Evolutionary conservation across 495 filamentous ascomycete species (phyloP).

Genomic region (Trichoderma erinaceum): DNA sequence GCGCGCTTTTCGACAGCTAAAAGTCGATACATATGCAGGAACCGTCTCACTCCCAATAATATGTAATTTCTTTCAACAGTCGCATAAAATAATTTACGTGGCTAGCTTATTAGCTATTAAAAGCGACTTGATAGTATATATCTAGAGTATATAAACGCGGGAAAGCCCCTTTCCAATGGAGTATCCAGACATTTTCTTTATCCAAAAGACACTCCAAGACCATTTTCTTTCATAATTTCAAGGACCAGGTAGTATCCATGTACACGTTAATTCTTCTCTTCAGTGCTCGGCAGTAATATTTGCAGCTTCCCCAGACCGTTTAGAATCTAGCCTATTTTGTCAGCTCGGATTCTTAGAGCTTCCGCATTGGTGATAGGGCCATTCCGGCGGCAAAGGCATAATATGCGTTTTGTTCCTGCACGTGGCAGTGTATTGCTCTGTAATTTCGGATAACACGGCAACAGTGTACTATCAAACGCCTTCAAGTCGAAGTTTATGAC

Average conservation of each 20-base stretch:
- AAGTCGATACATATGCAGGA: not conserved
- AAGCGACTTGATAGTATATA: no score
- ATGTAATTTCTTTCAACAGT: not conserved
- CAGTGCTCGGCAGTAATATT: not conserved
- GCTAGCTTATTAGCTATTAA: no score
- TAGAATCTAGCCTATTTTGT: conserved; percentile 2
- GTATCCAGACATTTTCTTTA: no score
- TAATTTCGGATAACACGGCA: conserved; percentile 13
- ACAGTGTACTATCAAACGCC: not conserved
- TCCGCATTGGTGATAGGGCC: not conserved
- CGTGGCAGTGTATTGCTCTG: not conserved
- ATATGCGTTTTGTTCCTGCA: not conserved
- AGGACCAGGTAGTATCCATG: not conserved
- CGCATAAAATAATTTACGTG: no score
- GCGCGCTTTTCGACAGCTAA: not conserved
- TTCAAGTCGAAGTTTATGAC: not conserved
- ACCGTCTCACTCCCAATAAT: not conserved
- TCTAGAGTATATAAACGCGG: no score
- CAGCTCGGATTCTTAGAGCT: not conserved
- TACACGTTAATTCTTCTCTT: not conserved
- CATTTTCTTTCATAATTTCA: no score
- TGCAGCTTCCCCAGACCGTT: not conserved
- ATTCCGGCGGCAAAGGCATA: not conserved
- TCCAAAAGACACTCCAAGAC: no score
- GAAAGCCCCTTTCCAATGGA: no score